These are phyloP conservation scores for Epichloe festucae DNA, from an alignment of 2,329 filamentous ascomycete genomes.

Conservation along the genomic window DNA sequence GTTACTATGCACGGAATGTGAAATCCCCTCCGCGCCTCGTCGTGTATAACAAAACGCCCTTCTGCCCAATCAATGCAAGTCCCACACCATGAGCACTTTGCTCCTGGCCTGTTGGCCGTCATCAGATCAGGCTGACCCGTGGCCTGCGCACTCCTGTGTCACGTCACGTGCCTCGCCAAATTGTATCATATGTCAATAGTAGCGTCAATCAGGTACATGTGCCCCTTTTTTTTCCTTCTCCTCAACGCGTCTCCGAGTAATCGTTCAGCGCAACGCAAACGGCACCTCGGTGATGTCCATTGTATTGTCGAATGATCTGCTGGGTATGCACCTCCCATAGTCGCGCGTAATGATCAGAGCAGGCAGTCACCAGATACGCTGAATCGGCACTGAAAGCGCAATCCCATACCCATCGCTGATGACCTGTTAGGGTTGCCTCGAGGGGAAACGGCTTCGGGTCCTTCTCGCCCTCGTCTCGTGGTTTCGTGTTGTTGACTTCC, in stretches of 20 bases:
- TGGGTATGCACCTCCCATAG: slow-evolving; percentile 82
- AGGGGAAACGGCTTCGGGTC: slow-evolving; percentile 55
- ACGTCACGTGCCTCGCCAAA: too few species aligned
- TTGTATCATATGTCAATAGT: too few species aligned
- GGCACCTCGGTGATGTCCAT: slow-evolving; percentile 81
- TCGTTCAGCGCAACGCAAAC: slow-evolving; percentile 92
- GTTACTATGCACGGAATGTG: background rate
- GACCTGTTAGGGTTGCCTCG: slow-evolving; percentile 75
- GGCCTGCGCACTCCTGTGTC: too few species aligned
- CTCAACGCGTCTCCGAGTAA: slow-evolving; percentile 46
- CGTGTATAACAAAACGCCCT: background rate
- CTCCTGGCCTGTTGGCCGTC: too few species aligned
- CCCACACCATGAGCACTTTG: too few species aligned
- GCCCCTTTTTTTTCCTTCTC: background rate
- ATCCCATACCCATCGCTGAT: slow-evolving; percentile 97
- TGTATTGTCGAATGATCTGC: slow-evolving; percentile 87
- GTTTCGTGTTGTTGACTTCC: slow-evolving; percentile 66
- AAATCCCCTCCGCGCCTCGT: background rate
- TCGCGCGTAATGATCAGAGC: slow-evolving; percentile 83
- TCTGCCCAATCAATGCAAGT: background rate
- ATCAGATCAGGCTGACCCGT: too few species aligned
- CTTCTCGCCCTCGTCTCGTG: slow-evolving; percentile 19
- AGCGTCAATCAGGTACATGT: too few species aligned
- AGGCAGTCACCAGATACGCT: slow-evolving; percentile 85
- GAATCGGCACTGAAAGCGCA: slow-evolving; percentile 90